A percentile compares a stretch with the other conserved stretches of the same genome.
phyloP scores from a whole-genome alignment of 768 basidiomycete species.

The Leccinum arenicola region DNA sequence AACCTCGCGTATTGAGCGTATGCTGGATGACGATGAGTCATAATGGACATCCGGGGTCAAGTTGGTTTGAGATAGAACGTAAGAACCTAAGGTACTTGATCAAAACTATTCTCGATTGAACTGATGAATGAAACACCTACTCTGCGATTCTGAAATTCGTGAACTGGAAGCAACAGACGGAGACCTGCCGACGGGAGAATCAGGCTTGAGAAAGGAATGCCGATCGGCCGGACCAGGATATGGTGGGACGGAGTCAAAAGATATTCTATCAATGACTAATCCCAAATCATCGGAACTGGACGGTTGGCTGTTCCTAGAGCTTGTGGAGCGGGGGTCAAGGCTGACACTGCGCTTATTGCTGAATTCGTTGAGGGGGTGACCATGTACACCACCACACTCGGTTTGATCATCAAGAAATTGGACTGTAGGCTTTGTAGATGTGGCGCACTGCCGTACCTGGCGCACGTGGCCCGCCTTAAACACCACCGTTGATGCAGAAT shows the following conservation, averaged over 20 bases:
- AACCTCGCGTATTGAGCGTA: constrained; percentile 2
- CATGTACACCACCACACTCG: neutral
- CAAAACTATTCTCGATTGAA: neutral
- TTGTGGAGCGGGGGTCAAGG: constrained; percentile 4
- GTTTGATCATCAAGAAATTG: constrained; percentile 10
- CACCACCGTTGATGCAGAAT: constrained; percentile 67
- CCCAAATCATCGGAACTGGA: constrained; percentile 10
- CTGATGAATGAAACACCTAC: constrained; percentile 5
- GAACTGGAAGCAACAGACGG: constrained; percentile 11
- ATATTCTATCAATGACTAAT: neutral
- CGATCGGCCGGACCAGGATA: constrained; percentile 21
- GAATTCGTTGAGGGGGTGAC: neutral
- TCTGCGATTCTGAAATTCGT: constrained; percentile 3
- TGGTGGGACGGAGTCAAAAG: constrained; percentile 31
- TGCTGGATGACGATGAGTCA: constrained; percentile 12
- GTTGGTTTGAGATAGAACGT: neutral
- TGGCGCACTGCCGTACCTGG: constrained; percentile 20
- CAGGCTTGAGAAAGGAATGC: neutral
- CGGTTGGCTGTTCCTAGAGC: constrained; percentile 6
- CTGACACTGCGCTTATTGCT: constrained; percentile 9
- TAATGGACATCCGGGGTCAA: constrained; percentile 1
- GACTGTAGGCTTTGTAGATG: constrained; percentile 17
- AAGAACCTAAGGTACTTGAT: constrained; percentile 11
- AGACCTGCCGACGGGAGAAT: constrained; percentile 4
- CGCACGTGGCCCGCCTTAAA: constrained; percentile 58